These are phyloP conservation scores for Mycena rosella DNA, from an alignment of 768 basidiomycete species.

Conservation along the genomic window DNA sequence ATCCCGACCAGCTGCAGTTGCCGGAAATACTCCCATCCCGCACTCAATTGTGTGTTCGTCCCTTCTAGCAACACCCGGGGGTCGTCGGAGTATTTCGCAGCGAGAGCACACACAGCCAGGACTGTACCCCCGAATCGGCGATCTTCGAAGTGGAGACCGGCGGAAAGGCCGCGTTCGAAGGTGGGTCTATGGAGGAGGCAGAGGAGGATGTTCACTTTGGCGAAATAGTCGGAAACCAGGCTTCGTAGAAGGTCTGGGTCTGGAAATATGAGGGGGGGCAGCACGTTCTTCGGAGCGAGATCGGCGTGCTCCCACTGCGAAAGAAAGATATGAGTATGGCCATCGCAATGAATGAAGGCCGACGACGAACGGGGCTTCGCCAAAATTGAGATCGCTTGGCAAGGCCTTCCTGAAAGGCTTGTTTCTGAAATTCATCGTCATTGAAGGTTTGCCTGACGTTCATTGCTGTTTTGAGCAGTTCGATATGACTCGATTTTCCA, in stretches of 20 bases:
- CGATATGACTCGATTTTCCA: slow-evolving; percentile 47
- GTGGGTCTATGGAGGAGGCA: slow-evolving; percentile 66
- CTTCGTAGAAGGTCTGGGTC: slow-evolving; percentile 50
- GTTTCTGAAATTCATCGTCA: slow-evolving; percentile 31
- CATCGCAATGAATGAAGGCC: background rate
- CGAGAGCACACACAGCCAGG: slow-evolving; percentile 66
- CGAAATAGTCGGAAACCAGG: slow-evolving; percentile 67
- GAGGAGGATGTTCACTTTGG: slow-evolving; percentile 49
- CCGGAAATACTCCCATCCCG: slow-evolving; percentile 59
- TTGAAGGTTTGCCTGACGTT: slow-evolving; percentile 55
- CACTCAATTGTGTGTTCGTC: slow-evolving; percentile 47
- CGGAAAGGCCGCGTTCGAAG: slow-evolving; percentile 56
- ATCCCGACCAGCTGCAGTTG: slow-evolving; percentile 65
- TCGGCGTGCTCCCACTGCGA: slow-evolving; percentile 35
- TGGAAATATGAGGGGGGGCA: slow-evolving; percentile 47
- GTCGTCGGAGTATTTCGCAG: slow-evolving; percentile 58
- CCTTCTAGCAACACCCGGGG: slow-evolving; percentile 44
- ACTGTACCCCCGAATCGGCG: slow-evolving; percentile 59
- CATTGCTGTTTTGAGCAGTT: slow-evolving; percentile 49
- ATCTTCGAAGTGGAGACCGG: slow-evolving; percentile 54
- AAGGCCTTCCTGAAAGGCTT: too few relatives aligned
- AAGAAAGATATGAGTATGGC: background rate
- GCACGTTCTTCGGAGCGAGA: slow-evolving; percentile 12
- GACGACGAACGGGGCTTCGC: slow-evolving; percentile 34
- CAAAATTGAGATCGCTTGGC: slow-evolving; percentile 39